phyloP scores from a whole-genome alignment of 306 rosid genomes.

The Casuarina cunninghamiana region DNA sequence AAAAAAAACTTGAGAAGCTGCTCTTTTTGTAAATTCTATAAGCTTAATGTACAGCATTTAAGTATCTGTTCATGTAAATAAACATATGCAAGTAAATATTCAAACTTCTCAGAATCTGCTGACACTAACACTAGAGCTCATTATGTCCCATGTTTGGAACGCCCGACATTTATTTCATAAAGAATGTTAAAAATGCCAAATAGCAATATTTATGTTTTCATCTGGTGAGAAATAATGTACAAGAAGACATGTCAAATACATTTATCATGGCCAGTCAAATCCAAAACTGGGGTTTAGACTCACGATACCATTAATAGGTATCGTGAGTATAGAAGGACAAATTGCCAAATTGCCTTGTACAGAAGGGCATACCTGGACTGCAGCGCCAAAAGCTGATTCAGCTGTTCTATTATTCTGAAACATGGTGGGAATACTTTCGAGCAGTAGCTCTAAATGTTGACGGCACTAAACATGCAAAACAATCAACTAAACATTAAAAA shows the following conservation, averaged over 20 bases:
- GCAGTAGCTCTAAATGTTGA: conserved; percentile 80
- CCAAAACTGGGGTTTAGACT: neutral
- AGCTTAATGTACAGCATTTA: neutral
- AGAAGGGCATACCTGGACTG: conserved; percentile 72
- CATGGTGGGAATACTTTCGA: conserved; percentile 89
- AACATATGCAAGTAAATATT: neutral
- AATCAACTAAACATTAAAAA: conserved; percentile 19
- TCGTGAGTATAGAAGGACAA: neutral
- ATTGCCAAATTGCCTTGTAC: neutral
- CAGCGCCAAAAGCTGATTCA: conserved; percentile 98
- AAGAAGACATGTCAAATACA: neutral
- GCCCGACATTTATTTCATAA: neutral
- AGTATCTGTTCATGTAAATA: neutral
- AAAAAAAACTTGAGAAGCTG: too few species aligned
- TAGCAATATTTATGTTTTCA: neutral
- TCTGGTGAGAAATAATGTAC: neutral
- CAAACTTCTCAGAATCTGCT: neutral
- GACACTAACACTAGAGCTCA: neutral
- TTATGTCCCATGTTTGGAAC: neutral
- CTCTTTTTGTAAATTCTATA: neutral
- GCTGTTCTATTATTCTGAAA: conserved; percentile 82
- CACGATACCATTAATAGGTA: neutral
- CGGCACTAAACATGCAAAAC: conserved; percentile 65
- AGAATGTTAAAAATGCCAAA: neutral
- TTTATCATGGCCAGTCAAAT: neutral